Base-by-base conservation (phyloP, 371 early-diverging fungal genomes). In the Polyrhizophydium stewartii region DNA sequence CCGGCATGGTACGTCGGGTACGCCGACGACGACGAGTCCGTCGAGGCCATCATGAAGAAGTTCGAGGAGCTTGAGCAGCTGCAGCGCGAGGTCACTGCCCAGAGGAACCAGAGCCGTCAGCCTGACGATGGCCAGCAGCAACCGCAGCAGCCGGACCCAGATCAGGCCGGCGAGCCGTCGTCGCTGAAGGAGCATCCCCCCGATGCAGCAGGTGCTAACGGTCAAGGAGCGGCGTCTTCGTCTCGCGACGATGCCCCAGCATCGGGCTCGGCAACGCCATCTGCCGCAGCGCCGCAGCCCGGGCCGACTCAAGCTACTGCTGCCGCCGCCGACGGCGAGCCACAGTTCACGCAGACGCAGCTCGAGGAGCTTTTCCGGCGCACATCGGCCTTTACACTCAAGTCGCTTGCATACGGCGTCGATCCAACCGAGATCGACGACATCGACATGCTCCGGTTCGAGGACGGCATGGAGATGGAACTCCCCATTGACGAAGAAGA, bases 1-100 rank as follows among this genome's bases (percentile, higher is more conserved):
- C 22, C 67, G 27, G 50, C 70, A 27, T 73, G 68, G 68, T 96
- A 93, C 82, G 94, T 96, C 32, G 96, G 96, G 30, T 96, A 96
- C 63, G 93, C 94, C 1, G 94, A 94, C 66, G 96, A 96, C 70
- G 89, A 85, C 60, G 96, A 96, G 79, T 92, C 94, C 0, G 88
- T 96, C 9, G 94, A 90, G 59, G 89, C 91, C 7, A 96, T 96
- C 60, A 96, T 96, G 96, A 91, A 91, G 64, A 96, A 96, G 73
- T 96, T 96, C 68, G 90, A 93, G 65, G 94, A 93, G 71, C 83
- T 96, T 30, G 96, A 94, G 57, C 79, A 87, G 17, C 89, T 93
- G 63, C 88, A 93, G 68, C 77, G 80, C 60, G 92, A 94, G 72
- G 78, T 89, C 0, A 69, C 45, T 10, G 5, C 5, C 35, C 7